Base-by-base conservation (phyloP, 78 protist genomes). In the Dictyostelium purpureum region DNA sequence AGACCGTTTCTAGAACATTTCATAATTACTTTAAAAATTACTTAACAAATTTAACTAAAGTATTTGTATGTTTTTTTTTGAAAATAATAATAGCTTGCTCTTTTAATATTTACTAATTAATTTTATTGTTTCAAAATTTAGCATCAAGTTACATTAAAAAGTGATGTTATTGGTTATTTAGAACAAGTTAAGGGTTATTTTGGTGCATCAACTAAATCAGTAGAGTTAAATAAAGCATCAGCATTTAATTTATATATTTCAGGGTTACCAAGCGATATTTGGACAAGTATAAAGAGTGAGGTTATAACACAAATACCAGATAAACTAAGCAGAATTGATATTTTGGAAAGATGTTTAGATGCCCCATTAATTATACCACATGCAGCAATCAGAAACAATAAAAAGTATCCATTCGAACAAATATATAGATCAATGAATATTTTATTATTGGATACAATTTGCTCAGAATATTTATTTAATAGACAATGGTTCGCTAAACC, bases 311-410 rank as follows among this genome's bases (percentile, higher is more conserved):
- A 85, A n/a, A 47, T 59, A 19, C 92, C 80, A 19, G 92, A 85
- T 12, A 59, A n/a, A 24, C 42, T 73, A 35, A 51, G 54, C 14
- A 37, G 92, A 59, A 65, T 82, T 0, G 75, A 85, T 47, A 85
- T 85, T 7, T n/a, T 85, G 1, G 12, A 35, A 35, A 52, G 92
- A 61, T 77, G 81, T 33, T 56, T 77, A 14, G 92, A 85, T 45
- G 80, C 92, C 16, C 92, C 92, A 33, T 69, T 85, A 18, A 85
- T 85, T 71, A 73, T 85, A n/a, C 92, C 92, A 18, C 92, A 85
- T 61, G 75, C 37, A 21, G 92, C 92, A 14, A 26, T 83, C 0
- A 83, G 71, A n/a, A 85, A 85, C 28, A 65, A 61, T 38, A 85
- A 85, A 33, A 85, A 61, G 47, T 85, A 85, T 59, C 92, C 92